Conservation (phyloP, 306 rosid genomes). For the Fagus sylvatica region DNA sequence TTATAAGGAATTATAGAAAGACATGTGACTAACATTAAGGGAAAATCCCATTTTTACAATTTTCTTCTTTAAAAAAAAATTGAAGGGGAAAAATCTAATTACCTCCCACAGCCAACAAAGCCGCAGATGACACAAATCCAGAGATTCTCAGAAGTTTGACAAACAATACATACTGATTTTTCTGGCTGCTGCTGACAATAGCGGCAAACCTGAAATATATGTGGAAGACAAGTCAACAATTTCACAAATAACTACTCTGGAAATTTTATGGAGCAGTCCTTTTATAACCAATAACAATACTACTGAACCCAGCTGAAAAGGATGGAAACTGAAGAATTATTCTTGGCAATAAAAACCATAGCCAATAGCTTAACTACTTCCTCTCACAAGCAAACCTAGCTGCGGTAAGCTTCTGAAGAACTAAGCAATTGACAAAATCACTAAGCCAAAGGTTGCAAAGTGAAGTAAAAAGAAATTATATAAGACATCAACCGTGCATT, state of each 20-base stretch:
- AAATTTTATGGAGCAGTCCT: background rate
- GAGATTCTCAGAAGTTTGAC: constrained; percentile 93
- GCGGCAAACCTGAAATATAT: constrained; percentile 70
- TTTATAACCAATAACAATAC: background rate
- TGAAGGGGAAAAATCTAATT: constrained; percentile 20
- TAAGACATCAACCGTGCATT: too few relatives aligned
- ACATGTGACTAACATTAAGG: background rate
- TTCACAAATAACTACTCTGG: background rate
- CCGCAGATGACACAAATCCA: constrained; percentile 99
- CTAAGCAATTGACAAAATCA: too few relatives aligned
- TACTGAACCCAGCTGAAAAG: constrained; percentile 4
- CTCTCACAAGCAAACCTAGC: background rate
- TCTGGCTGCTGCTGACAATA: constrained; percentile 98
- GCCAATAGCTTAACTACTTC: background rate
- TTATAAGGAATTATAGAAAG: constrained; percentile 18
- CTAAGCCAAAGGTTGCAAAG: too few relatives aligned
- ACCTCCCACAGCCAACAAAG: constrained; percentile 98
- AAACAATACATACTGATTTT: constrained; percentile 77
- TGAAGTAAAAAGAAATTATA: too few relatives aligned
- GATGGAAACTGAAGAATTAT: background rate
- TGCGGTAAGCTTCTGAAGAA: background rate
- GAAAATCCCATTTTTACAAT: background rate
- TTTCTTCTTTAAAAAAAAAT: background rate
- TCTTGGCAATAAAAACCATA: too few relatives aligned
- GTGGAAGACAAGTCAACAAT: background rate